These are phyloP conservation scores for Thelephora ganbajun DNA, from an alignment of 768 basidiomycete genomes.

Conservation along the genomic window DNA sequence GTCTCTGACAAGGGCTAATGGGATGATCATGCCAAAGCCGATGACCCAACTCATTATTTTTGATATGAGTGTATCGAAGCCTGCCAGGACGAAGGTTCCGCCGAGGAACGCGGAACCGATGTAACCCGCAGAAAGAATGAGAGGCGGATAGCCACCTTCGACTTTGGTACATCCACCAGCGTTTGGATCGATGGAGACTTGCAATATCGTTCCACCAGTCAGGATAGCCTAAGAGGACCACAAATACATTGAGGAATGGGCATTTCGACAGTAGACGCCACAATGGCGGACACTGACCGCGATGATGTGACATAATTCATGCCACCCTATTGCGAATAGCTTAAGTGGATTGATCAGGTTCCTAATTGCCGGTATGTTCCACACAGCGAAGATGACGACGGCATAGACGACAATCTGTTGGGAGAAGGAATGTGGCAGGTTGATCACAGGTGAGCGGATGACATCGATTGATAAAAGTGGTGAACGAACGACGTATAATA, in stretches of 20 bases:
- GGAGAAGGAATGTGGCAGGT: slow-evolving; percentile 2
- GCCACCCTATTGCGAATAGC: slow-evolving; percentile 79
- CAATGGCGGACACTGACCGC: slow-evolving; percentile 33
- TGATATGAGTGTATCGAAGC: slow-evolving; percentile 80
- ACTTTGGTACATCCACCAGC: slow-evolving; percentile 66
- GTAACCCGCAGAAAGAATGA: slow-evolving; percentile 71
- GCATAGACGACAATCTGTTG: slow-evolving; percentile 75
- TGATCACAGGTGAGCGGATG: neutral
- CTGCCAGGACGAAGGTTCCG: slow-evolving; percentile 69
- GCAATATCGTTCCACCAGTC: slow-evolving; percentile 64
- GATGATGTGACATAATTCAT: slow-evolving; percentile 75
- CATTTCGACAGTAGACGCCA: slow-evolving; percentile 6
- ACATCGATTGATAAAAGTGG: neutral
- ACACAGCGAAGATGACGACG: slow-evolving; percentile 76
- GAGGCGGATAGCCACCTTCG: slow-evolving; percentile 58
- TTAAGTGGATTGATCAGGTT: slow-evolving; percentile 76
- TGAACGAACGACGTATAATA: slow-evolving; percentile 57
- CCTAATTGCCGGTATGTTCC: slow-evolving; percentile 74
- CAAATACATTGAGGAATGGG: too few relatives aligned
- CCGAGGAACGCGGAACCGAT: slow-evolving; percentile 73
- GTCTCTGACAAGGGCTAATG: slow-evolving; percentile 75
- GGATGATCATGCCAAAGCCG: slow-evolving; percentile 75
- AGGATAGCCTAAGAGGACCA: slow-evolving; percentile 56
- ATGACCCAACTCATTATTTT: slow-evolving; percentile 90
- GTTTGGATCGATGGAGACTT: slow-evolving; percentile 76